phyloP scores from a whole-genome alignment of 1,284 basidiomycete genomes.

The Apiotrichum sp. region DNA sequence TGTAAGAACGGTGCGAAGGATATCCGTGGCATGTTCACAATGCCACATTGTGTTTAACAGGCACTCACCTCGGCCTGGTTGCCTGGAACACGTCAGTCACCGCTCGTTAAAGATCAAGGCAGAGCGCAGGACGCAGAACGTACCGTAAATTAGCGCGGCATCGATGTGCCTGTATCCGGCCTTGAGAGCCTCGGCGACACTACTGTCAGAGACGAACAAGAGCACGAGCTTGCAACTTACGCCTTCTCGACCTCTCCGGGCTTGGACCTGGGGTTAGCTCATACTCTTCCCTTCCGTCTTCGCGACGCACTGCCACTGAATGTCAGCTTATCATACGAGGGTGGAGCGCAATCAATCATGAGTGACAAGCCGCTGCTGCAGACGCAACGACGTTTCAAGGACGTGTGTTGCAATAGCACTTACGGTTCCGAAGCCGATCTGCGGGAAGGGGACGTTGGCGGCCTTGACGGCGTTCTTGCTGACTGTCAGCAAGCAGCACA shows the following conservation, averaged over 20 bases:
- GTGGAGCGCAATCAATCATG: no score
- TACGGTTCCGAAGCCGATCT: constrained; percentile 69
- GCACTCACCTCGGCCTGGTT: constrained; percentile 1
- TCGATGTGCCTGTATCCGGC: constrained; percentile 58
- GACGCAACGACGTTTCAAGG: no score
- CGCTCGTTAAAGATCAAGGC: no score
- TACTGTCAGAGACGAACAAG: not conserved
- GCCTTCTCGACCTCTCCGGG: constrained; percentile 39
- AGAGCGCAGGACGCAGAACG: not conserved
- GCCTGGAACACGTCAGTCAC: constrained; percentile 34
- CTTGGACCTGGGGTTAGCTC: not conserved
- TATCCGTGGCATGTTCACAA: no score
- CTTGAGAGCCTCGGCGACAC: constrained; percentile 10
- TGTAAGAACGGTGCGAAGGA: no score
- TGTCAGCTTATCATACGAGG: not conserved
- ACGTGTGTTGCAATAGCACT: not conserved
- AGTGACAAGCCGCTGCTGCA: no score
- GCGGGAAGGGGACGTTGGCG: constrained; percentile 49
- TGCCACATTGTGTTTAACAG: constrained; percentile 18
- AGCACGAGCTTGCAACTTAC: not conserved
- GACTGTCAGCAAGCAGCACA: not conserved
- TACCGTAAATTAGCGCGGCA: constrained; percentile 52
- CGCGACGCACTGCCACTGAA: constrained; percentile 62
- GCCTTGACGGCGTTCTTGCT: constrained; percentile 27
- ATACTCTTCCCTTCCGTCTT: constrained; percentile 56